A percentile compares a stretch with the other conserved stretches of the same genome.
Conservation (phyloP, 352 stramenopile species). For the Chrysophaeum taylorii region DNA sequence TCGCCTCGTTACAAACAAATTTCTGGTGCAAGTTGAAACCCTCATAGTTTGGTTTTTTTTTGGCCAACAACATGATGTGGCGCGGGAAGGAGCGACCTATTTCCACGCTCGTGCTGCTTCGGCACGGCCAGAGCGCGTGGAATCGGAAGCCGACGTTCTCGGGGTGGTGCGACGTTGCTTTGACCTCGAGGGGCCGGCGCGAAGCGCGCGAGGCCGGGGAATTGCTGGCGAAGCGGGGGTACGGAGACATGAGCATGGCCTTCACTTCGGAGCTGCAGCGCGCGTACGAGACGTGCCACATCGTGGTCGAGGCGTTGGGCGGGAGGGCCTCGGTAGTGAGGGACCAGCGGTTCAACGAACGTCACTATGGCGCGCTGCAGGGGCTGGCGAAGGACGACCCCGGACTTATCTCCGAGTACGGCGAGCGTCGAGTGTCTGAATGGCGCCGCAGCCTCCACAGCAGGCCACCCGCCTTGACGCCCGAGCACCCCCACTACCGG, state of each 20-base stretch:
- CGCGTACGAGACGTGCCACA: constrained; percentile 28
- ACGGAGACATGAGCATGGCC: not conserved
- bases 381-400: constrained; percentile 29
- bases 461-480: constrained; percentile 19
- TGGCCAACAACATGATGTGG: too few species aligned
- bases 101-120: constrained; percentile 29
- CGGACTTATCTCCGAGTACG: constrained; percentile 18
- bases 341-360: constrained; percentile 26
- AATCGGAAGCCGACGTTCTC: constrained; percentile 3
- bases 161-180: constrained; percentile 5
- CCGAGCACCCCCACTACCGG: constrained; percentile 20
- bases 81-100: too few species aligned
- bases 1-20: too few species aligned
- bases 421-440: constrained; percentile 9
- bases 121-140: constrained; percentile 28
- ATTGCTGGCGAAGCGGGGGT: not conserved
- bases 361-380: constrained; percentile 31
- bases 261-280: constrained; percentile 32
- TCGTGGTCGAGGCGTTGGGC: constrained; percentile 23
- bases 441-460: constrained; percentile 25
- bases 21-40: too few species aligned
- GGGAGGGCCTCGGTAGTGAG: constrained; percentile 10
- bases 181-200: not conserved
- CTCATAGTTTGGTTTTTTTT: too few species aligned
- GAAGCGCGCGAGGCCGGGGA: not conserved